A percentile compares a stretch with the other conserved stretches of the same genome.
Evolutionary conservation across 2,329 filamentous ascomycete genomes (phyloP).

Genomic region (Gyromitra esculenta): DNA sequence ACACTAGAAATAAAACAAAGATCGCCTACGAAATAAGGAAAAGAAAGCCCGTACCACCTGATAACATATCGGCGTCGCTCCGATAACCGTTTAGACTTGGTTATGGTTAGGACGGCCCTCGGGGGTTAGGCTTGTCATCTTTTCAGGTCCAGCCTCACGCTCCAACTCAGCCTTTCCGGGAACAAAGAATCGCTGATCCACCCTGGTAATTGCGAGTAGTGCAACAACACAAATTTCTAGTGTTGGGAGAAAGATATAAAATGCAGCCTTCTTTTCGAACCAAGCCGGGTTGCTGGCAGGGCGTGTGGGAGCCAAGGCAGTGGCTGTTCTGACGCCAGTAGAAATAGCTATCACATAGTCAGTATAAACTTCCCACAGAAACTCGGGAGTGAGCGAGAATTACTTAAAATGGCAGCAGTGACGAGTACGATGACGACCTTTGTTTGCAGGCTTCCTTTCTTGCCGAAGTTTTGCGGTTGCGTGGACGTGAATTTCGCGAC

Average conservation of each 20-base stretch:
- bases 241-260: slow-evolving; percentile 81
- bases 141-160: slow-evolving; percentile 17
- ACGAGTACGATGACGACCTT: slow-evolving; percentile 74
- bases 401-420: slow-evolving; percentile 68
- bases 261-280: slow-evolving; percentile 76
- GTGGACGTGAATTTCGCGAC: slow-evolving; percentile 62
- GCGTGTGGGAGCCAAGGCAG: slow-evolving; percentile 66
- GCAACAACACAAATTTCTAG: slow-evolving; percentile 77
- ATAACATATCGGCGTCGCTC: background rate
- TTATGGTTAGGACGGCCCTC: background rate
- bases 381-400: slow-evolving; percentile 4
- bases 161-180: slow-evolving; percentile 65
- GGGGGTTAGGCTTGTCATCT: background rate
- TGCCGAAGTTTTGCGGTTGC: slow-evolving; percentile 47
- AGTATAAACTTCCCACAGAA: slow-evolving; percentile 26
- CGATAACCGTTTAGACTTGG: slow-evolving; percentile 3
- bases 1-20: slow-evolving; percentile 1
- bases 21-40: background rate
- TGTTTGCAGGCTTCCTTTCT: slow-evolving; percentile 69
- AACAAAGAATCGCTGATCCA: slow-evolving; percentile 79
- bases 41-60: background rate
- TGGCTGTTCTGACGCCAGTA: slow-evolving; percentile 74
- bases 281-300: slow-evolving; percentile 69
- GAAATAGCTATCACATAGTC: slow-evolving; percentile 65
- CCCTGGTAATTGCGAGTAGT: slow-evolving; percentile 72